Base-by-base conservation (phyloP, 768 basidiomycete species). In the Favolaschia claudopus region DNA sequence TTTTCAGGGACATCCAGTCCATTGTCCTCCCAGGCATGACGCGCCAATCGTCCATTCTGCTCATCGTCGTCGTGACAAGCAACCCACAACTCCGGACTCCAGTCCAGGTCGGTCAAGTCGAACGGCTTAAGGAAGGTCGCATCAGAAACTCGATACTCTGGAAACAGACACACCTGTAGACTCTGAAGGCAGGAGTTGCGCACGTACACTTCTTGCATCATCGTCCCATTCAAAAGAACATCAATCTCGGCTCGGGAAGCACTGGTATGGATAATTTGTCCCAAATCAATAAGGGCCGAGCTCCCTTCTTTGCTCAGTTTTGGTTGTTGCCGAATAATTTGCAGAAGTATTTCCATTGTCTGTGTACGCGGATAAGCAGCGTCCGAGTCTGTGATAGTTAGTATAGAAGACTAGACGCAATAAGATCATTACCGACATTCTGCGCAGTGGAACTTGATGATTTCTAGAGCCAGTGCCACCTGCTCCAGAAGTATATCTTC, bases 91-190 rank as follows among this genome's bases (percentile, higher is more conserved):
- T 92, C 88, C 0, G 91, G 86, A 2, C 91, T 92, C 91, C 95
- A 99, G 60, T 97, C 95, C 33, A 94, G 71, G 44, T 99, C 96
- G 0, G 96, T 98, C 43, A 99, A 73, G 74, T 99, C 97, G 63
- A 99, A 90, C 0, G 95, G 91, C 93, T 98, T 15, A 31, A 29
- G 28, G 3, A 51, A 37, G 22, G 66, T 28, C 54, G 44, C 37
- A 51, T 15, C 22, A n/a, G 13, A 52, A 34, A 49, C 32, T 43
- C 7, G 34, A 43, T 22, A 44, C 29, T n/a, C n/a, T n/a, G n/a
- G n/a, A n/a, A n/a, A n/a, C 7, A 39, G 53, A 57, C 59, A 19
- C 25, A 94, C 95, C 83, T 95, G 93, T 3, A 99, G 78, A 1
- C 95, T 83, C 67, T 96, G 95, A n/a, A 99, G 76, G 67, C 92